phyloP scores from a whole-genome alignment of 371 early-diverging fungal species.

The Mortierella sp. region DNA sequence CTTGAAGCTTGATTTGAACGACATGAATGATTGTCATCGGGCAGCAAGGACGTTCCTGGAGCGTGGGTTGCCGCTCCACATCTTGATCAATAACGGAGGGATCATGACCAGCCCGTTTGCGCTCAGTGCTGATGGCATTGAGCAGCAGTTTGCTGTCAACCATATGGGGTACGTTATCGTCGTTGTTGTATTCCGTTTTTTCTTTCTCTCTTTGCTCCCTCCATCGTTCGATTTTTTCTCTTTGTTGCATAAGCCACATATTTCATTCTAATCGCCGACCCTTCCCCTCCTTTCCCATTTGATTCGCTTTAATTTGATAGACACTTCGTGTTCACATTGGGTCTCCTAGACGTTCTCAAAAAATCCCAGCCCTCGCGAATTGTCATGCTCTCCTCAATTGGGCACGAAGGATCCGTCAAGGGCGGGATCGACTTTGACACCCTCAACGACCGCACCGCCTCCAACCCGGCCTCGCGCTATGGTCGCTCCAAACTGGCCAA shows the following conservation, averaged over 20 bases:
- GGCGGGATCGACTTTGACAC: slow-evolving; percentile 46
- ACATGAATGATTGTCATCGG: slow-evolving; percentile 61
- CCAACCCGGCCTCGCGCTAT: slow-evolving; percentile 52
- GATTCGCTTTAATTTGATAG: too few relatives aligned
- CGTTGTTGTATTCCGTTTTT: too few relatives aligned
- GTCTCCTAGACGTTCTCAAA: slow-evolving; percentile 69
- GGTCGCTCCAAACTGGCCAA: slow-evolving; percentile 74
- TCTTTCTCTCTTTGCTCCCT: too few relatives aligned
- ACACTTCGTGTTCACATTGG: slow-evolving; percentile 73
- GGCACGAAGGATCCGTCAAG: slow-evolving; percentile 50
- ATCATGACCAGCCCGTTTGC: slow-evolving; percentile 75
- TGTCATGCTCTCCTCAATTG: too few relatives aligned
- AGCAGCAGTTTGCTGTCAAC: slow-evolving; percentile 57
- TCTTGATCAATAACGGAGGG: slow-evolving; percentile 79
- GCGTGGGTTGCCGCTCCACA: slow-evolving; percentile 62
- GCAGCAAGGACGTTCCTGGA: slow-evolving; percentile 69
- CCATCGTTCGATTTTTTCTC: too few relatives aligned
- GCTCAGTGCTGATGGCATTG: slow-evolving; percentile 75
- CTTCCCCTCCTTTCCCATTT: slow-evolving; percentile 10
- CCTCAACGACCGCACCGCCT: slow-evolving; percentile 53
- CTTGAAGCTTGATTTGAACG: slow-evolving; percentile 70
- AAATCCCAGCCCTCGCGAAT: slow-evolving; percentile 57
- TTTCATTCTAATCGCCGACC: neutral
- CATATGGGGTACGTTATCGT: slow-evolving; percentile 57
- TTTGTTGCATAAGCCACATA: neutral